Evolutionary conservation across 1,284 basidiomycete species (phyloP).

Genomic region (Ustilago cynodontis): DNA sequence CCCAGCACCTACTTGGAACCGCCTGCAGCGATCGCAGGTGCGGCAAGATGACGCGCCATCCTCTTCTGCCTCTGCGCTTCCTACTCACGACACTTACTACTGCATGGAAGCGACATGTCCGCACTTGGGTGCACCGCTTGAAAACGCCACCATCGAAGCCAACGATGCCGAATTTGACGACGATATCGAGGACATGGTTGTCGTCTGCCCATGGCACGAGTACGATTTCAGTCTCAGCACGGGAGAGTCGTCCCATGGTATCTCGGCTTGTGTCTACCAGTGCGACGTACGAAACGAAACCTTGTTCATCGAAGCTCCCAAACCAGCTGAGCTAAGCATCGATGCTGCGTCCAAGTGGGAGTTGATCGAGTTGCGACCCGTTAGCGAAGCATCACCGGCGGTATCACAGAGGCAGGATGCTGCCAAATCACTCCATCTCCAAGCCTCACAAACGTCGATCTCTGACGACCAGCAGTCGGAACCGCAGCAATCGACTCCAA

Average conservation of each 20-base stretch:
- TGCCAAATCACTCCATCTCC: slow-evolving; percentile 33
- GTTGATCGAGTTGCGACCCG: slow-evolving; percentile 80
- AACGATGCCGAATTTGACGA: slow-evolving; percentile 72
- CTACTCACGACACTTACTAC: slow-evolving; percentile 71
- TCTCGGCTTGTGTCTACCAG: slow-evolving; percentile 81
- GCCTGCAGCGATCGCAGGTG: neutral
- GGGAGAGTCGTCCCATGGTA: slow-evolving; percentile 81
- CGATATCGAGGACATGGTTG: slow-evolving; percentile 71
- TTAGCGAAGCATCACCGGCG: slow-evolving; percentile 77
- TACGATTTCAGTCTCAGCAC: slow-evolving; percentile 81
- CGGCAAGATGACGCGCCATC: neutral
- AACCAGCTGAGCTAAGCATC: neutral
- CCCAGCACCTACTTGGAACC: slow-evolving; percentile 19
- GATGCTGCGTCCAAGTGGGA: slow-evolving; percentile 74
- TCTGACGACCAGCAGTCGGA: slow-evolving; percentile 19
- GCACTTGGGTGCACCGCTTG: slow-evolving; percentile 85
- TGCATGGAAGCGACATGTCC: slow-evolving; percentile 88
- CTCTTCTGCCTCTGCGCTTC: slow-evolving; percentile 4
- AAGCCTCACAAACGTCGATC: slow-evolving; percentile 22
- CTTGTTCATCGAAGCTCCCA: slow-evolving; percentile 57
- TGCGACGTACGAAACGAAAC: slow-evolving; percentile 74
- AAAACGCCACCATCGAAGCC: slow-evolving; percentile 78
- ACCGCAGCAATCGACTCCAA: neutral
- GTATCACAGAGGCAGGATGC: slow-evolving; percentile 28
- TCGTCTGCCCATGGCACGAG: slow-evolving; percentile 80